These are phyloP conservation scores for Populus tremula DNA, from an alignment of 345 rosid genomes.

Conservation along the genomic window DNA sequence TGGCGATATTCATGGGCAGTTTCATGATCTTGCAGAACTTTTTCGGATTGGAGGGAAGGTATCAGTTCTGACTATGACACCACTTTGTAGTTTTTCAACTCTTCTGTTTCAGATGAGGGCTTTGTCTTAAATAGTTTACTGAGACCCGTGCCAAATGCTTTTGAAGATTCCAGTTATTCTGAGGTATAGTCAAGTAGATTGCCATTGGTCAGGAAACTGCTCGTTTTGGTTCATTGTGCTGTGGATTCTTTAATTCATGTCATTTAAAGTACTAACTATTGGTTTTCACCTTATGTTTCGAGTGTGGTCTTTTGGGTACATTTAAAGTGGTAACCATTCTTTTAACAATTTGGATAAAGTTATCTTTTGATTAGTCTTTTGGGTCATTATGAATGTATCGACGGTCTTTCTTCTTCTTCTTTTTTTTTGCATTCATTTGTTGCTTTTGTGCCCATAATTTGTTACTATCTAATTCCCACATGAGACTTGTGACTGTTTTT, in stretches of 20 bases:
- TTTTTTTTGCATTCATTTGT: neutral
- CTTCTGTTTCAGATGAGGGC: slow-evolving; percentile 27
- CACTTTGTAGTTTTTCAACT: slow-evolving; percentile 18
- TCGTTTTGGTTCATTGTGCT: neutral
- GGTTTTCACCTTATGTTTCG: neutral
- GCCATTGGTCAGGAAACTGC: slow-evolving; percentile 3
- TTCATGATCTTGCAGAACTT: slow-evolving; percentile 98
- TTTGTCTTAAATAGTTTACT: slow-evolving; percentile 20
- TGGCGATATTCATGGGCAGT: slow-evolving; percentile 96
- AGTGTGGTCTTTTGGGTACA: too few species aligned
- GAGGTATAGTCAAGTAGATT: slow-evolving; percentile 20
- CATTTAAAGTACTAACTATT: too few species aligned
- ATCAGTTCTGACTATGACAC: slow-evolving; percentile 25
- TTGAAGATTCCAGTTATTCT: slow-evolving; percentile 25
- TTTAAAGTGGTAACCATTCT: too few species aligned
- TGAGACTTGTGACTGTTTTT: neutral
- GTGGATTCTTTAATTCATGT: neutral
- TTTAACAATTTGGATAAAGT: too few species aligned
- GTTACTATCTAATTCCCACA: neutral
- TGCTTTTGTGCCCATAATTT: too few species aligned
- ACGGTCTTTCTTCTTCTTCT: too few species aligned
- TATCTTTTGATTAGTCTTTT: neutral
- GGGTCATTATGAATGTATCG: neutral
- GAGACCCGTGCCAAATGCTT: slow-evolving; percentile 24
- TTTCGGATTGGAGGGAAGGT: slow-evolving; percentile 97